phyloP scores from a whole-genome alignment of 768 basidiomycete species.

The Lactifluus echinatus region DNA sequence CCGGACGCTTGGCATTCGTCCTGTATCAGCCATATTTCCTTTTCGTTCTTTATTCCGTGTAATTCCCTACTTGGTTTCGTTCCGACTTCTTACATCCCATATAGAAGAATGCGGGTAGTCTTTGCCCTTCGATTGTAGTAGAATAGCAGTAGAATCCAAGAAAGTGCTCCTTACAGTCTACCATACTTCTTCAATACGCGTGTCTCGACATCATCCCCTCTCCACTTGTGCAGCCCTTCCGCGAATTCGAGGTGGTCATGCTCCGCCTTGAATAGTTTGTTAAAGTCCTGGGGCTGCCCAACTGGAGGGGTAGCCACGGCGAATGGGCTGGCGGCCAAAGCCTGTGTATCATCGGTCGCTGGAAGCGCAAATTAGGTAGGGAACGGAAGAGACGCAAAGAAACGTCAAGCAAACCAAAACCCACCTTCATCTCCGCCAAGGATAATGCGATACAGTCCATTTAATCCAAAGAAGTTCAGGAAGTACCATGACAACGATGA shows the following conservation, averaged over 20 bases:
- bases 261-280: slow-evolving; percentile 86
- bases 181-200: slow-evolving; percentile 73
- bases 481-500: slow-evolving; percentile 99
- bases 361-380: slow-evolving; percentile 16
- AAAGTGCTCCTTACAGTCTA: slow-evolving; percentile 34
- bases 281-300: slow-evolving; percentile 71
- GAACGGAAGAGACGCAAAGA: slow-evolving; percentile 6
- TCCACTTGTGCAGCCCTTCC: slow-evolving; percentile 79
- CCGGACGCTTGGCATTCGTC: neutral
- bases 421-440: slow-evolving; percentile 84
- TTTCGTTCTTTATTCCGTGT: neutral
- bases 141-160: neutral
- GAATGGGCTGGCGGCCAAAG: slow-evolving; percentile 66
- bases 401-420: slow-evolving; percentile 26
- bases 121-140: neutral
- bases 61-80: neutral
- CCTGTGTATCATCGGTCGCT: slow-evolving; percentile 76
- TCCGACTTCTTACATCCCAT: neutral
- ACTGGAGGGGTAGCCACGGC: slow-evolving; percentile 38
- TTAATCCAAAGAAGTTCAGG: slow-evolving; percentile 96
- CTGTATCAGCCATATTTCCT: neutral
- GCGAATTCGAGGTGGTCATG: slow-evolving; percentile 89
- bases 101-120: neutral
- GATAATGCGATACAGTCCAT: slow-evolving; percentile 89
- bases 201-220: slow-evolving; percentile 70